A percentile compares a stretch with the other conserved stretches of the same genome.
Conservation (phyloP, 2,329 filamentous ascomycete species). For the Stagonosporopsis vannaccii region DNA sequence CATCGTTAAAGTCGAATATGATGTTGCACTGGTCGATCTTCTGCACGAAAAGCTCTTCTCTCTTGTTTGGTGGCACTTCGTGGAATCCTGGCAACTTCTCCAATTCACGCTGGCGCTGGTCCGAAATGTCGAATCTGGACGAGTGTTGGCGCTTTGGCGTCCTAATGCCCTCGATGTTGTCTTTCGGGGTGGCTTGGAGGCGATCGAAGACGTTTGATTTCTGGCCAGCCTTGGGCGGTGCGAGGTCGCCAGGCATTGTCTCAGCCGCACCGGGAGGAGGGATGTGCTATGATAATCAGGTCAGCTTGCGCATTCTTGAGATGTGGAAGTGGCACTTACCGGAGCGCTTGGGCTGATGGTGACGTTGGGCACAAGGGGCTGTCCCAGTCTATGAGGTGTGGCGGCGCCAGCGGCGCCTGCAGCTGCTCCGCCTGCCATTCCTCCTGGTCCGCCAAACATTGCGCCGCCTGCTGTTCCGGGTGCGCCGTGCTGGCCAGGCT, state of each 20-base stretch:
- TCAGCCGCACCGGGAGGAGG: conserved; percentile 92
- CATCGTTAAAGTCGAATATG: conserved; percentile 99
- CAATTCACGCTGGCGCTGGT: conserved; percentile 84
- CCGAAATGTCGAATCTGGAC: conserved; percentile 96
- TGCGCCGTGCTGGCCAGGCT: conserved; percentile 42
- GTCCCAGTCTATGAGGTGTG: conserved; percentile 69
- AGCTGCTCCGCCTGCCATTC: conserved; percentile 43
- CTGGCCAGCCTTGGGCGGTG: conserved; percentile 87
- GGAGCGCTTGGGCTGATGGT: conserved; percentile 94
- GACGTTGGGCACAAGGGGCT: conserved; percentile 79
- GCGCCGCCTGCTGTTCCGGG: conserved; percentile 40
- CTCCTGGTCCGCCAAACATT: conserved; percentile 44
- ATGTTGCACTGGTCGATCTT: conserved; percentile 99
- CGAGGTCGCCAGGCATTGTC: conserved; percentile 97
- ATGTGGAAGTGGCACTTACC: conserved; percentile 32
- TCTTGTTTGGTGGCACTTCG: conserved; percentile 91
- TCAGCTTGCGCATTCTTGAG: not conserved
- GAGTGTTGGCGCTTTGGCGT: conserved; percentile 97
- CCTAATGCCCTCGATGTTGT: conserved; percentile 92
- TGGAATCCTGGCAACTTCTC: conserved; percentile 98
- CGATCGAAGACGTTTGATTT: conserved; percentile 91
- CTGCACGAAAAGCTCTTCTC: conserved; percentile 98
- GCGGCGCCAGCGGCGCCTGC: conserved; percentile 57
- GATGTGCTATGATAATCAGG: conserved; percentile 69
- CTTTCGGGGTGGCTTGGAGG: conserved; percentile 91